These are phyloP conservation scores for Ophiostoma tasmaniense DNA, from an alignment of 2,329 filamentous ascomycete genomes.

Conservation along the genomic window DNA sequence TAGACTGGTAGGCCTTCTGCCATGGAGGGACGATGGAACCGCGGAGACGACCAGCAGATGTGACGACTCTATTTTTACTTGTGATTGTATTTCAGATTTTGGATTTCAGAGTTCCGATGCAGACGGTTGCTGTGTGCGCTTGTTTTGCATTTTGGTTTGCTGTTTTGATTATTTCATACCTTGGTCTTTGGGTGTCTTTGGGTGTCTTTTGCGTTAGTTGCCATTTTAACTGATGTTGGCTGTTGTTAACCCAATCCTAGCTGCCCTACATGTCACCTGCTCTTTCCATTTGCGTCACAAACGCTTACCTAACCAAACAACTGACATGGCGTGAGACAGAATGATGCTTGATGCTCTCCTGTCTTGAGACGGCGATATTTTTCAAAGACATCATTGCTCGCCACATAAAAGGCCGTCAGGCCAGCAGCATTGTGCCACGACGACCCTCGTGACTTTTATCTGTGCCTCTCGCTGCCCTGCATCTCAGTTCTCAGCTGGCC, in stretches of 20 bases:
- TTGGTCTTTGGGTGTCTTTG: background rate
- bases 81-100: background rate
- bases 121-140: background rate
- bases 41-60: background rate
- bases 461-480: background rate
- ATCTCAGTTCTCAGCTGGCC: background rate
- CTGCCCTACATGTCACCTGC: background rate
- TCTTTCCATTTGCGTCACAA: background rate
- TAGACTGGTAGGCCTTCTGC: background rate
- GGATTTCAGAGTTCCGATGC: background rate
- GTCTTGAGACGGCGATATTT: background rate
- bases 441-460: background rate
- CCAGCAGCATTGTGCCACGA: background rate
- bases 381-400: background rate
- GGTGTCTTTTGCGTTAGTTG: background rate
- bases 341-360: background rate
- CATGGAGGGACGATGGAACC: slow-evolving; percentile 5
- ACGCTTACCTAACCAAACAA: background rate
- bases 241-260: background rate
- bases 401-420: background rate
- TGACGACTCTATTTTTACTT: background rate
- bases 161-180: background rate
- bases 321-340: background rate
- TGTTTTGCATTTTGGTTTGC: background rate
- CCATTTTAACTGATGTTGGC: background rate